Conservation (phyloP, 1,284 basidiomycete species). For the Puccinia horiana region DNA sequence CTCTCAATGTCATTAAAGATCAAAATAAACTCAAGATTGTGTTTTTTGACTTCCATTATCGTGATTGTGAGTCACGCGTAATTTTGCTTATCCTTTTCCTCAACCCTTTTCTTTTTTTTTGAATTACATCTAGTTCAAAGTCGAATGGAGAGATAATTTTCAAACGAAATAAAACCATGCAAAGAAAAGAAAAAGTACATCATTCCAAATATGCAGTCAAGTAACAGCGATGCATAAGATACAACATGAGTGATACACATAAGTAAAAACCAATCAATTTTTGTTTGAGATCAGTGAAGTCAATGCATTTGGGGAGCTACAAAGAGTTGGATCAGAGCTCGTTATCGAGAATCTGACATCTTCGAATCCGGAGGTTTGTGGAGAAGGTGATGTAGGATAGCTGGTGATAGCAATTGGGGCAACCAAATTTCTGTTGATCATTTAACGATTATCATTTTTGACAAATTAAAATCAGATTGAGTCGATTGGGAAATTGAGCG, state of each 20-base stretch:
- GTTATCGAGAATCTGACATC: slow-evolving; percentile 3
- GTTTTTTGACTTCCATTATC: no score
- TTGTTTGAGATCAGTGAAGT: neutral
- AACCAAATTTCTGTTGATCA: neutral
- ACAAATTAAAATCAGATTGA: neutral
- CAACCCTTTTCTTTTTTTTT: no score
- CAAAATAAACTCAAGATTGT: no score
- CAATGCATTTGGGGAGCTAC: slow-evolving; percentile 25
- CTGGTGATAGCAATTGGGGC: neutral
- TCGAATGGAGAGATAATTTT: neutral
- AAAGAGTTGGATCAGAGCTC: slow-evolving; percentile 29
- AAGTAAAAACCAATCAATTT: neutral
- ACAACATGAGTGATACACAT: neutral
- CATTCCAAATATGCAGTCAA: neutral
- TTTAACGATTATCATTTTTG: neutral
- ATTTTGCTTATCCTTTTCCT: no score
- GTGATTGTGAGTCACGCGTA: no score
- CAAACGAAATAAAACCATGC: neutral
- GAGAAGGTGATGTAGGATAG: neutral
- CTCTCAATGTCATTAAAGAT: no score
- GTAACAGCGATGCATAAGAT: neutral
- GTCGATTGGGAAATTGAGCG: neutral
- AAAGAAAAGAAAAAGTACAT: neutral
- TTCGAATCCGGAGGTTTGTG: neutral
- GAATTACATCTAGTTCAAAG: no score